Base-by-base conservation (phyloP, 441 rosid genomes). In the Adansonia gregorii region DNA sequence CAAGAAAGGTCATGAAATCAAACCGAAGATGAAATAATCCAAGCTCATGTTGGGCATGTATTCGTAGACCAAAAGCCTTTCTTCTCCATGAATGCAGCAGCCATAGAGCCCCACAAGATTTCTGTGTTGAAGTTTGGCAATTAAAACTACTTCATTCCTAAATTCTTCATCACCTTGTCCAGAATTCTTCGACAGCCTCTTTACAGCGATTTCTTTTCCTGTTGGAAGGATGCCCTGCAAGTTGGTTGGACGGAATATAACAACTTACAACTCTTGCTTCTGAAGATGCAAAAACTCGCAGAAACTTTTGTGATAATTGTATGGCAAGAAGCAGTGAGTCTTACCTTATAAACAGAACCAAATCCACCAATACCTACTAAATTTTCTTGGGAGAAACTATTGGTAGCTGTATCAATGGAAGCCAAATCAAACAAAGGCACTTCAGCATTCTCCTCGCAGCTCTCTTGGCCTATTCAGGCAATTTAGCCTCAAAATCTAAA, bases 21-120 rank as follows among this genome's bases (percentile, higher is more conserved):
- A 67, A 67, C 55, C 72, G 10, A 67, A 67, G 35, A 67, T 20
- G 20, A 67, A 67, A 46, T 67, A 45, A 51, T 67, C 72, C 9
- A 67, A 14, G 39, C 72, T 45, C 46, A 41, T 41, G 70, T 66
- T 66, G 24, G 70, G 52, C 70, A 66, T 41, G 9, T 66, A 66
- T 43, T 66, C 70, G 4, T 66, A 66, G 24, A 66, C 27, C 51
- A 66, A 66, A 17, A 66, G 24, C 70, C 51, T 66, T 66, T 66
- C 51, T 41, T 43, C 52, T 66, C 70, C 70, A 2, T 66, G 65
- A 56, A 73, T 17, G 35, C 76, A 56, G 49, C 65, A 3, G 0
- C 76, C 76, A 35, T 3, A 20, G 14, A 73, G 76, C 17, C 35
- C 49, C 5, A 73, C 76, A 39, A 73, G 76, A 58, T 73, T 73